Percentiles rank a stretch among this genome's conserved stretches.
phyloP scores from a whole-genome alignment of 371 early-diverging fungal species.

The Scutellospora calospora region DNA sequence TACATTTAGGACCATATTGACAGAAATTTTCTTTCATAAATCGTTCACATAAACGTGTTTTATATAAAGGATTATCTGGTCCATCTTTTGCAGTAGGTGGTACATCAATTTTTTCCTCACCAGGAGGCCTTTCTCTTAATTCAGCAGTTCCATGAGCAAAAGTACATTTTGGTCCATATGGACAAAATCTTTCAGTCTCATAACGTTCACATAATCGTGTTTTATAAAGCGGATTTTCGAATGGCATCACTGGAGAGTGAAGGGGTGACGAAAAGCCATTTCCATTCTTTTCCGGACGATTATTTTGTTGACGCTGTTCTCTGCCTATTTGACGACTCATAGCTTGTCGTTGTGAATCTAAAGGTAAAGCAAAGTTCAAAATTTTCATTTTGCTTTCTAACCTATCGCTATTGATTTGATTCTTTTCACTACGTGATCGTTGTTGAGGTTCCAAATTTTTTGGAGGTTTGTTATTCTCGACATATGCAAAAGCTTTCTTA shows the following conservation, averaged over 20 bases:
- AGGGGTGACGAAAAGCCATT: slow-evolving; percentile 46
- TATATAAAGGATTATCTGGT: slow-evolving; percentile 75
- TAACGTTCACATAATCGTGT: slow-evolving; percentile 86
- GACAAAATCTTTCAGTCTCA: slow-evolving; percentile 81
- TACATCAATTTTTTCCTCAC: slow-evolving; percentile 51
- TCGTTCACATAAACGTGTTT: slow-evolving; percentile 85
- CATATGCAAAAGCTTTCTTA: slow-evolving; percentile 70
- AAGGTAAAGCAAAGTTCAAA: slow-evolving; percentile 56
- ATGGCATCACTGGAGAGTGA: slow-evolving; percentile 51
- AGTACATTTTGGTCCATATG: slow-evolving; percentile 81
- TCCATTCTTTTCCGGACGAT: slow-evolving; percentile 45
- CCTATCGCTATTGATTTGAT: slow-evolving; percentile 47
- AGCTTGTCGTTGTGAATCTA: slow-evolving; percentile 56
- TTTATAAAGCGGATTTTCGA: slow-evolving; percentile 81
- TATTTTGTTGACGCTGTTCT: slow-evolving; percentile 44
- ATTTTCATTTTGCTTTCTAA: slow-evolving; percentile 56
- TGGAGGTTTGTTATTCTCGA: slow-evolving; percentile 61
- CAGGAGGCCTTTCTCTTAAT: slow-evolving; percentile 69
- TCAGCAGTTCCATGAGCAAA: slow-evolving; percentile 89
- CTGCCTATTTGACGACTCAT: slow-evolving; percentile 50
- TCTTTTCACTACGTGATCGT: not conserved
- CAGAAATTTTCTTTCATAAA: slow-evolving; percentile 81
- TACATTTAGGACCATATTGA: slow-evolving; percentile 85
- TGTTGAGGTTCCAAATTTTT: slow-evolving; percentile 37
- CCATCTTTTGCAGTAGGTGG: slow-evolving; percentile 50